A percentile compares a stretch with the other conserved stretches of the same genome.
Evolutionary conservation across 805 yeast species (phyloP).

Genomic region (Hanseniaspora mollemarum): DNA sequence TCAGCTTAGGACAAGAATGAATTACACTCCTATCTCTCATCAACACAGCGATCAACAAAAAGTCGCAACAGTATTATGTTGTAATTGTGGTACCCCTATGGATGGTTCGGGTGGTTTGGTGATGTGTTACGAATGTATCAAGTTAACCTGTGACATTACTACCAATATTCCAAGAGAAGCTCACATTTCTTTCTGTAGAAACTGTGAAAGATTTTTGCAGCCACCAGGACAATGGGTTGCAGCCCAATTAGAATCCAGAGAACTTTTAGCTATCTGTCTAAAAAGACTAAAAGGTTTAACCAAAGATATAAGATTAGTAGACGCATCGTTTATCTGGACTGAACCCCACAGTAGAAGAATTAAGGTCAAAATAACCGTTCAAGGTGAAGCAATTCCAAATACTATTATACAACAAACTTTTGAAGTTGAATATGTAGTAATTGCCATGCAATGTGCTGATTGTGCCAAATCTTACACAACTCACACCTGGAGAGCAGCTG

Average conservation of each 20-base stretch:
- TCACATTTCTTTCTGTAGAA: slow-evolving; percentile 84
- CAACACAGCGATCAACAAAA: slow-evolving; percentile 29
- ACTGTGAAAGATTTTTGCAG: slow-evolving; percentile 89
- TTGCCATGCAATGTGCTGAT: slow-evolving; percentile 95
- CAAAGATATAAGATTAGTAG: slow-evolving; percentile 65
- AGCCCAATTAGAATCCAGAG: slow-evolving; percentile 86
- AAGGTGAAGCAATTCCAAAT: slow-evolving; percentile 89
- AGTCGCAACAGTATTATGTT: slow-evolving; percentile 83
- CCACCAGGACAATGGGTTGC: slow-evolving; percentile 92
- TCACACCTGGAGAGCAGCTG: slow-evolving; percentile 96
- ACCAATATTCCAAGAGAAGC: slow-evolving; percentile 92
- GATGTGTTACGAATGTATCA: slow-evolving; percentile 96
- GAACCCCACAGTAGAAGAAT: slow-evolving; percentile 97
- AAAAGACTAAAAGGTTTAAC: slow-evolving; percentile 78
- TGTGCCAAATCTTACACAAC: slow-evolving; percentile 96
- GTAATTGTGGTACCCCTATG: slow-evolving; percentile 97
- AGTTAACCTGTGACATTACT: slow-evolving; percentile 84
- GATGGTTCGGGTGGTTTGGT: slow-evolving; percentile 89
- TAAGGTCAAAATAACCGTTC: slow-evolving; percentile 81
- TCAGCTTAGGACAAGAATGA: slow-evolving; percentile 25
- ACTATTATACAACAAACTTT: slow-evolving; percentile 88
- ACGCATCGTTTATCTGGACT: slow-evolving; percentile 95
- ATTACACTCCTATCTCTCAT: slow-evolving; percentile 31
- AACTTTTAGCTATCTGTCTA: slow-evolving; percentile 78
- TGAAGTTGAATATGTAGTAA: slow-evolving; percentile 85